Base-by-base conservation (phyloP, 257 asterid genomes). In the Craterostigma plantagineum region DNA sequence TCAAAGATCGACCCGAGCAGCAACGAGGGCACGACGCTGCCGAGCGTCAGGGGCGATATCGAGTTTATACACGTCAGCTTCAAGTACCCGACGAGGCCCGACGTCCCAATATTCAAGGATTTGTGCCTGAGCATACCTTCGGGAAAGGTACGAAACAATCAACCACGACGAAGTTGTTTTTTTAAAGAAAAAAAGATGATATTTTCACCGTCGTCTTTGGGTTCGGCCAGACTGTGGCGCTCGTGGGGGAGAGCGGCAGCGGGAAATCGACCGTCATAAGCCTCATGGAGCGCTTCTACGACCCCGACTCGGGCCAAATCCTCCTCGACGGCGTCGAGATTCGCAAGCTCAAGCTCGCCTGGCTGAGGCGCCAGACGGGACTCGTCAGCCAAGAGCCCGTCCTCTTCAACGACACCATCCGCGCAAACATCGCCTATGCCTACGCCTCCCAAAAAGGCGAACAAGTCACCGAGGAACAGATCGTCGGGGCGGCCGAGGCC, bases 191-290 rank as follows among this genome's bases (percentile, higher is more conserved):
- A 23, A 23, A 23, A 23, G 2, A 23, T 2, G 2, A 23, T 23
- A 2, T 23, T 2, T 23, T 23, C 6, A 2, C 6, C 6, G 30
- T 23, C 30, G 2, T 6, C 6, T 23, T n/a, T n/a, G n/a, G n/a
- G 6, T 2, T 23, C 30, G 30, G 56, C 43, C 79, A 83, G 94
- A 75, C 91, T 0, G 77, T 77, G 16, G 96, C 96, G 40, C 52
- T 85, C 56, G 96, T 77, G 17, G 96, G 96, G 34, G 96, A 85
- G 66, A 85, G 96, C 14, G 96, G 96, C 50, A 72, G 96, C 14
- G 92, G 92, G 46, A 86, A 86, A 61, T 86, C 96, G 3, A 86
- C 96, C 0, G 94, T 78, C 38, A 71, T 81, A 44, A 54, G 77
- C 7, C 43, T 86, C 51, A 46, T 86, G 54, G 86, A 77, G 61